phyloP scores from a whole-genome alignment of 768 basidiomycete genomes.

The Termitomyces titanicus region DNA sequence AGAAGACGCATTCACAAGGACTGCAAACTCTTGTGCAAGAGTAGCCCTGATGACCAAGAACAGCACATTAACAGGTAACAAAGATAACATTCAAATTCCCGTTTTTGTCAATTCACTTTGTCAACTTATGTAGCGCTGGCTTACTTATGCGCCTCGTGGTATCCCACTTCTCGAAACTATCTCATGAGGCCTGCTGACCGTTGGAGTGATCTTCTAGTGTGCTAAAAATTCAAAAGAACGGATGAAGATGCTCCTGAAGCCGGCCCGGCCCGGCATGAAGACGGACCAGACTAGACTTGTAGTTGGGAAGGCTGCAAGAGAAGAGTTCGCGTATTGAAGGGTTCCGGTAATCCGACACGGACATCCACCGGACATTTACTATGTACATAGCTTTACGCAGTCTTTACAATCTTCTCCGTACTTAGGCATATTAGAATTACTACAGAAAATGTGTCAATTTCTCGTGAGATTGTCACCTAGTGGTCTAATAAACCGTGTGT shows the following conservation, averaged over 20 bases:
- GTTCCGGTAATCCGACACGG: too few species aligned
- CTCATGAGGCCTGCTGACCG: background rate
- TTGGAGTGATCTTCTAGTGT: background rate
- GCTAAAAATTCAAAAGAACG: background rate
- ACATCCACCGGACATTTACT: too few species aligned
- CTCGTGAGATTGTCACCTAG: too few species aligned
- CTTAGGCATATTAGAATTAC: too few species aligned
- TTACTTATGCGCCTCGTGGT: background rate
- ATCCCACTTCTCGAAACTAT: background rate
- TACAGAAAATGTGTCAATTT: too few species aligned
- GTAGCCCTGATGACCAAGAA: background rate
- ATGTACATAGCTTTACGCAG: too few species aligned
- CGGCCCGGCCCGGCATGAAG: too few species aligned
- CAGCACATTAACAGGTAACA: background rate
- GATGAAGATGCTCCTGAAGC: background rate
- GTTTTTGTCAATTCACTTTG: background rate
- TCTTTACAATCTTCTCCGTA: too few species aligned
- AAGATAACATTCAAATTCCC: constrained; percentile 1
- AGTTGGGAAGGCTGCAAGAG: too few species aligned
- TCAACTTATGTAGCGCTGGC: background rate
- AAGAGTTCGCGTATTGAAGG: too few species aligned
- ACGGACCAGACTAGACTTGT: too few species aligned
- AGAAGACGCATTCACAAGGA: background rate
- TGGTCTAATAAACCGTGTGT: too few species aligned
- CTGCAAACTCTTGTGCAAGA: background rate